phyloP scores from a whole-genome alignment of 805 yeast species.

The Starmerella roubikii region DNA sequence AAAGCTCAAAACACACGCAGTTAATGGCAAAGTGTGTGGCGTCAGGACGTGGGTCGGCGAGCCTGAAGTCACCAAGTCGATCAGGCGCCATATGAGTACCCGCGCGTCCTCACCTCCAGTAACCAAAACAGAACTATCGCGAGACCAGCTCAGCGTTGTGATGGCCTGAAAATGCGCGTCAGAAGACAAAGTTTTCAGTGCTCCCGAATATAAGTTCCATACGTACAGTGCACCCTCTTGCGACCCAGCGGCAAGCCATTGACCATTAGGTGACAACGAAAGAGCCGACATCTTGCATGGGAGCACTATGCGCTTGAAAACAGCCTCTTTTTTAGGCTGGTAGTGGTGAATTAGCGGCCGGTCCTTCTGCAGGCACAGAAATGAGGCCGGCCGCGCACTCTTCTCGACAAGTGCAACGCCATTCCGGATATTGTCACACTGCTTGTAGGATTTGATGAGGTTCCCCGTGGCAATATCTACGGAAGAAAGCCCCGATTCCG shows the following conservation, averaged over 20 bases:
- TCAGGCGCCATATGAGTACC: slow-evolving; percentile 55
- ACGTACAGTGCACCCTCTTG: slow-evolving; percentile 61
- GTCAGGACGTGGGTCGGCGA: slow-evolving; percentile 23
- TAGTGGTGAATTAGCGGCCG: slow-evolving; percentile 69
- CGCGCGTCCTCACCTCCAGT: slow-evolving; percentile 78
- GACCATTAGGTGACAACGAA: slow-evolving; percentile 31
- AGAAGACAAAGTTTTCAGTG: slow-evolving; percentile 45
- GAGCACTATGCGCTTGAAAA: slow-evolving; percentile 65
- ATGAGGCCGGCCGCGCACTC: neutral
- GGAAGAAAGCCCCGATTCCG: slow-evolving; percentile 10
- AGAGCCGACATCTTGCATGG: slow-evolving; percentile 65
- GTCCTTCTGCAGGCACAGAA: slow-evolving; percentile 47
- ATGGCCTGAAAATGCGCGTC: slow-evolving; percentile 78
- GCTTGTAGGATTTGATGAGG: slow-evolving; percentile 15
- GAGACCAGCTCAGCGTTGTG: slow-evolving; percentile 42
- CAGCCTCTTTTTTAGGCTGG: slow-evolving; percentile 44
- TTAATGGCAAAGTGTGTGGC: slow-evolving; percentile 35
- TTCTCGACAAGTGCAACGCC: slow-evolving; percentile 2
- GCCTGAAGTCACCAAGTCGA: slow-evolving; percentile 40
- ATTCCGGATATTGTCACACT: slow-evolving; percentile 9
- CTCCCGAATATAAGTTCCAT: slow-evolving; percentile 78
- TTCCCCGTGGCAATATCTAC: slow-evolving; percentile 26
- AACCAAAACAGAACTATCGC: slow-evolving; percentile 51
- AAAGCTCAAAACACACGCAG: slow-evolving; percentile 35
- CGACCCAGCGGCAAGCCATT: slow-evolving; percentile 54